A percentile compares a stretch with the other conserved stretches of the same genome.
These are phyloP conservation scores for Ophidiomyces ophidiicola DNA, from an alignment of 2,329 filamentous ascomycete species.

Conservation along the genomic window DNA sequence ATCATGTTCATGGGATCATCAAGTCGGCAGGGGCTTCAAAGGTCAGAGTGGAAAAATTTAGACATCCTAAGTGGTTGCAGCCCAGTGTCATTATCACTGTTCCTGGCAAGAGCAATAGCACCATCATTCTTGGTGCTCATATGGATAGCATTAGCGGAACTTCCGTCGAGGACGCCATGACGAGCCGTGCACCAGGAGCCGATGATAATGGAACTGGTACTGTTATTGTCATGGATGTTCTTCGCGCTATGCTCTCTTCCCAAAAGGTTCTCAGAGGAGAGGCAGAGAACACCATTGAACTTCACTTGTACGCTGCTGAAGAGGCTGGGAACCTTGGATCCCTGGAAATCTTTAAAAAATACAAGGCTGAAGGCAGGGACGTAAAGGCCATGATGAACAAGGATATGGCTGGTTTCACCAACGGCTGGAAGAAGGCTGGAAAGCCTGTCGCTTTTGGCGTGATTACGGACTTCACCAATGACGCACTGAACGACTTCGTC, in stretches of 20 bases:
- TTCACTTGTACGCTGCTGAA: constrained; percentile 12
- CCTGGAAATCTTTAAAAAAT: constrained; percentile 6
- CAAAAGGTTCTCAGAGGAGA: constrained; percentile 4
- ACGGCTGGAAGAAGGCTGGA: constrained; percentile 1
- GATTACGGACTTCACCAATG: constrained; percentile 4
- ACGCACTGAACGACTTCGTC: constrained; percentile 3
- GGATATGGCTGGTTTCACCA: constrained; percentile 10
- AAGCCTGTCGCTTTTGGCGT: constrained; percentile 9
- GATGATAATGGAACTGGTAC: constrained; percentile 11
- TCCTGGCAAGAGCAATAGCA: constrained; percentile 8
- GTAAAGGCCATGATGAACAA: constrained; percentile 12
- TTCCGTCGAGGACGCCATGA: not conserved
- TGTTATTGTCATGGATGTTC: constrained; percentile 2
- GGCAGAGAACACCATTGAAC: constrained; percentile 11
- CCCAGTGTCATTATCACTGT: constrained; percentile 8
- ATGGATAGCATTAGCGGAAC: constrained; percentile 9
- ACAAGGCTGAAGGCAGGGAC: not conserved
- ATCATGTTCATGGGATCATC: constrained; percentile 1
- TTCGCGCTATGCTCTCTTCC: constrained; percentile 4
- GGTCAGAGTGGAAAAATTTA: constrained; percentile 6
- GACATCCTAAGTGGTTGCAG: constrained; percentile 3
- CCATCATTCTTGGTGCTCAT: constrained; percentile 9
- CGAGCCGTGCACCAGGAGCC: constrained; percentile 9
- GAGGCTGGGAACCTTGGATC: constrained; percentile 9
- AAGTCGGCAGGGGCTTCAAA: not conserved